phyloP scores from a whole-genome alignment of 2,329 filamentous ascomycete genomes.

The Fusarium praegraminearum region DNA sequence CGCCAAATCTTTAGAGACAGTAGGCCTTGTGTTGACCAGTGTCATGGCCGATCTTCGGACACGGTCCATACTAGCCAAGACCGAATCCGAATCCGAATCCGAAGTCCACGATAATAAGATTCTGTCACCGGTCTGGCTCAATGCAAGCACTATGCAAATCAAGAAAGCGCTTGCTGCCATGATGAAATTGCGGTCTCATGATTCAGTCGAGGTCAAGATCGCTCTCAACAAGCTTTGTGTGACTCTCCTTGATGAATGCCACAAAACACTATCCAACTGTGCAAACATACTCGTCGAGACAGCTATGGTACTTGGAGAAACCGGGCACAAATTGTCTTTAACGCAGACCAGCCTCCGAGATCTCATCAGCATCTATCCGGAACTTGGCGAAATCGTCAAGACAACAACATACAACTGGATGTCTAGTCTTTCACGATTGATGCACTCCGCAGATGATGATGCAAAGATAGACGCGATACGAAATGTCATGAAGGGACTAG shows the following conservation, averaged over 20 bases:
- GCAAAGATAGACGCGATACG: conserved; percentile 77
- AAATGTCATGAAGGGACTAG: conserved; percentile 80
- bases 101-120: conserved; percentile 51
- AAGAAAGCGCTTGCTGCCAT: conserved; percentile 85
- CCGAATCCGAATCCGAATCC: conserved; percentile 44
- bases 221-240: conserved; percentile 79
- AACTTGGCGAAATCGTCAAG: conserved; percentile 74
- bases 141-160: conserved; percentile 82
- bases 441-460: conserved; percentile 87
- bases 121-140: conserved; percentile 74
- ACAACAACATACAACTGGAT: conserved; percentile 84
- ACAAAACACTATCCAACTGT: conserved; percentile 76
- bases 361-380: conserved; percentile 71
- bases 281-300: conserved; percentile 82
- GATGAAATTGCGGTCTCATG: conserved; percentile 78
- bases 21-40: conserved; percentile 66
- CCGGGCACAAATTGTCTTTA: conserved; percentile 56
- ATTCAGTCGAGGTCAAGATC: conserved; percentile 74
- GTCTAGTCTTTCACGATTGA: conserved; percentile 80
- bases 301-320: conserved; percentile 74
- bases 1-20: conserved; percentile 67
- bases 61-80: conserved; percentile 58
- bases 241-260: conserved; percentile 81
- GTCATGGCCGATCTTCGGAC: conserved; percentile 70
- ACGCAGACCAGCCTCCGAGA: conserved; percentile 67